phyloP scores from a whole-genome alignment of 2,329 filamentous ascomycete species.

The Paramyrothecium sp. region DNA sequence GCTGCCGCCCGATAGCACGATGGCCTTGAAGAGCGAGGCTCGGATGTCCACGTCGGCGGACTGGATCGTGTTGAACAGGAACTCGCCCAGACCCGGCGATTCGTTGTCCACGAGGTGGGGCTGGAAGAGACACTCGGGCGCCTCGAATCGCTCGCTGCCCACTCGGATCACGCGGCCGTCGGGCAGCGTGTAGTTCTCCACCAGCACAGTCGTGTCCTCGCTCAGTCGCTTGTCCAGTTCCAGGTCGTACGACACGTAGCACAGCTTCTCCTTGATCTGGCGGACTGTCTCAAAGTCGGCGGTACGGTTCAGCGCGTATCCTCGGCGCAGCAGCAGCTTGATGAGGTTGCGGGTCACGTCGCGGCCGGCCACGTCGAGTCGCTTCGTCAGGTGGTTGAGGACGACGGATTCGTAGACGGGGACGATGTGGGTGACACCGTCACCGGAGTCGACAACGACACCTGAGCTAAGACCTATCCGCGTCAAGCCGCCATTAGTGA shows the following conservation, averaged over 20 bases:
- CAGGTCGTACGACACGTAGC: constrained; percentile 98
- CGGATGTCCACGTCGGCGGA: constrained; percentile 93
- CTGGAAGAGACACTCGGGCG: constrained; percentile 97
- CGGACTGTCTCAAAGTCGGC: constrained; percentile 98
- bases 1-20: constrained; percentile 93
- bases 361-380: constrained; percentile 91
- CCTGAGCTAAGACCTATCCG: constrained; percentile 76
- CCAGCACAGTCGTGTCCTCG: constrained; percentile 94
- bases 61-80: constrained; percentile 99
- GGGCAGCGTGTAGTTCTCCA: constrained; percentile 95
- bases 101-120: constrained; percentile 97
- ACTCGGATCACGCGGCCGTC: constrained; percentile 96
- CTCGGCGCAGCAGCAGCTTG: constrained; percentile 85
- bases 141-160: constrained; percentile 95
- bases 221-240: constrained; percentile 93
- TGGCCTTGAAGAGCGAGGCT: constrained; percentile 91
- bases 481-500: constrained; percentile 7
- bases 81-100: constrained; percentile 93
- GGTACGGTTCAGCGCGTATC: constrained; percentile 95
- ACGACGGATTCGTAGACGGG: constrained; percentile 98
- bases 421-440: constrained; percentile 97
- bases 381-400: constrained; percentile 91
- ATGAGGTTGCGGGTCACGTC: constrained; percentile 99
- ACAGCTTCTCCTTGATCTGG: constrained; percentile 99
- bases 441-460: constrained; percentile 97